Percentiles rank a stretch among this genome's conserved stretches.
phyloP scores from a whole-genome alignment of 2,329 filamentous ascomycete genomes.

The Chaetomiaceae sp. region DNA sequence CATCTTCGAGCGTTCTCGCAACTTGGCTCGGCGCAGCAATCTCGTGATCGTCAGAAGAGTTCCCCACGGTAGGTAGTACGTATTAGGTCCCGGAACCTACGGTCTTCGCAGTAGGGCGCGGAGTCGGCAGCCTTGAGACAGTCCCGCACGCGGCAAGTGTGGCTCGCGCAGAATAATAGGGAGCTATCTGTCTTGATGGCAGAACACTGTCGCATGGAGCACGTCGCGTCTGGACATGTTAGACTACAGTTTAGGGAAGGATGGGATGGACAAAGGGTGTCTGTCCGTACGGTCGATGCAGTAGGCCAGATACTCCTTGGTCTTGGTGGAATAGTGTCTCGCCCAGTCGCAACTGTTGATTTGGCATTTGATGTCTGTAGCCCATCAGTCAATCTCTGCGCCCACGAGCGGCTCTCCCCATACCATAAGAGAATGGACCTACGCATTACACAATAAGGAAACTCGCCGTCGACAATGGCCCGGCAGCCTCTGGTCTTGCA shows the following conservation, averaged over 20 bases:
- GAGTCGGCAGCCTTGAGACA: slow-evolving; percentile 14
- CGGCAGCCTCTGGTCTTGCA: slow-evolving; percentile 20
- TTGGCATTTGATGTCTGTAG: slow-evolving; percentile 26
- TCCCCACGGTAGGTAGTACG: too few relatives aligned
- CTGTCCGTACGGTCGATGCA: slow-evolving; percentile 22
- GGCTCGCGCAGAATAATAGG: slow-evolving; percentile 16
- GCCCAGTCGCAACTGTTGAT: slow-evolving; percentile 19
- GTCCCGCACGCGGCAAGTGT: slow-evolving; percentile 23
- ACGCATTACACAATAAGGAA: slow-evolving; percentile 23
- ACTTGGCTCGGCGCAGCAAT: slow-evolving; percentile 15
- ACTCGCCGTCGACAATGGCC: slow-evolving; percentile 22
- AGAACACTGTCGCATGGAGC: slow-evolving; percentile 16
- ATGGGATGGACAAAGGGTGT: neutral
- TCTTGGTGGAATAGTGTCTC: slow-evolving; percentile 15
- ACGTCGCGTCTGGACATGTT: slow-evolving; percentile 20
- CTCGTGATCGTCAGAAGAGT: slow-evolving; percentile 3
- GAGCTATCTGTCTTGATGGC: slow-evolving; percentile 19
- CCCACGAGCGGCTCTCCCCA: neutral
- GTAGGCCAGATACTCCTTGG: slow-evolving; percentile 21
- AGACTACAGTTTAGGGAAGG: neutral
- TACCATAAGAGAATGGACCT: neutral
- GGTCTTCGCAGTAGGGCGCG: slow-evolving; percentile 21
- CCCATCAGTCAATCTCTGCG: neutral
- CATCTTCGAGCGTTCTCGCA: slow-evolving; percentile 15
- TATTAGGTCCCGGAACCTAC: slow-evolving; percentile 9